phyloP scores from a whole-genome alignment of 768 basidiomycete genomes.

The Dendrothele bispora region DNA sequence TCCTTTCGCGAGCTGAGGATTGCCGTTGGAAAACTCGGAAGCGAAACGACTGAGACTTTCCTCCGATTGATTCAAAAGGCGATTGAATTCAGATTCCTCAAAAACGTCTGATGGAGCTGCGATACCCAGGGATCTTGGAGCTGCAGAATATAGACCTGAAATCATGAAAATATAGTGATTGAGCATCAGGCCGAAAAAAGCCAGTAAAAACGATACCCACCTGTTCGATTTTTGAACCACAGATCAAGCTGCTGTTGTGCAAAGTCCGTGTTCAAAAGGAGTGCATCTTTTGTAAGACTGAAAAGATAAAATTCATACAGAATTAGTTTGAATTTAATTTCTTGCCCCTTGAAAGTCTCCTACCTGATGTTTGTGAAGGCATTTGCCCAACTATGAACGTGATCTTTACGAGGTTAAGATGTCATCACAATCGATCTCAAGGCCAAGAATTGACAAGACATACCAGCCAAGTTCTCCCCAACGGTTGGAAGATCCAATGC shows the following conservation, averaged over 20 bases:
- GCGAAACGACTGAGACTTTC: conserved; percentile 23
- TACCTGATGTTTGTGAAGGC: conserved; percentile 30
- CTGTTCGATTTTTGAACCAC: conserved; percentile 30
- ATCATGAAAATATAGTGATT: neutral
- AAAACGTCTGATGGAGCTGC: conserved; percentile 28
- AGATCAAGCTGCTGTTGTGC: conserved; percentile 20
- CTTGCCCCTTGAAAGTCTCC: conserved; percentile 1
- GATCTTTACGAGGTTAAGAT: conserved; percentile 25
- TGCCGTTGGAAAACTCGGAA: conserved; percentile 29
- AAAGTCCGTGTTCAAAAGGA: conserved; percentile 22
- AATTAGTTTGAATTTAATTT: no score
- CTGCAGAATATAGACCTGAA: conserved; percentile 26
- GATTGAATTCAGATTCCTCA: conserved; percentile 10
- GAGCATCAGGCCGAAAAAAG: neutral
- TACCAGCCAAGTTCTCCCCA: conserved; percentile 41
- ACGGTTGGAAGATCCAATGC: conserved; percentile 48
- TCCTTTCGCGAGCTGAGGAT: conserved; percentile 25
- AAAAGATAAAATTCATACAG: no score
- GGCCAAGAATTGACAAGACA: neutral
- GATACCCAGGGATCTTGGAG: conserved; percentile 28
- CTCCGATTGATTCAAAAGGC: conserved; percentile 19
- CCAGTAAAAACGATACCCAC: conserved; percentile 6
- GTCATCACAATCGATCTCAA: neutral
- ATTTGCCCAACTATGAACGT: conserved; percentile 34
- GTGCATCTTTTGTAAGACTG: conserved; percentile 27